Conservation (phyloP, 2,329 filamentous ascomycete species). For the Ophiocordyceps camponoti-saundersi region DNA sequence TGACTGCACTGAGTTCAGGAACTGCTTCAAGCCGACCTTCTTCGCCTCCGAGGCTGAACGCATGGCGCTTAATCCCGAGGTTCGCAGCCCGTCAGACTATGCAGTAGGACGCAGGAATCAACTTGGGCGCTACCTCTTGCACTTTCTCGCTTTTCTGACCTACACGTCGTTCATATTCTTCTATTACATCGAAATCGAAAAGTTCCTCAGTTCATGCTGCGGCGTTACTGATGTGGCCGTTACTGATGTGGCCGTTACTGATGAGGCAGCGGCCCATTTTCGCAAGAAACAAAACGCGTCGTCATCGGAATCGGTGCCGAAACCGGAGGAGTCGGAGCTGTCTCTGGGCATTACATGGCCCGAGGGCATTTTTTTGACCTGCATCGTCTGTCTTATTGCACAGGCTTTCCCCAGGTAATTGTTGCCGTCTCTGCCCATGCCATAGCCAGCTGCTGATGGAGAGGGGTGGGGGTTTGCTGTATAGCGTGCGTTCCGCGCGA, state of each 20-base stretch:
- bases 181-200: slow-evolving; percentile 1
- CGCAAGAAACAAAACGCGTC: no score
- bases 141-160: slow-evolving; percentile 3
- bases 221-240: no score
- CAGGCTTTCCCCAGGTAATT: slow-evolving; percentile 8
- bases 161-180: slow-evolving; percentile 3
- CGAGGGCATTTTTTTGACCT: slow-evolving; percentile 2
- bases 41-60: slow-evolving; percentile 7
- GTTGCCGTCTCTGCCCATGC: not conserved
- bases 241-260: no score
- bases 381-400: slow-evolving; percentile 5
- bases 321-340: no score
- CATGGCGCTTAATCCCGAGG: slow-evolving; percentile 6
- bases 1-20: not conserved
- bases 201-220: no score
- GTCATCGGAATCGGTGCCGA: no score
- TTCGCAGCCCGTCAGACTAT: slow-evolving; percentile 6
- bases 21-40: not conserved
- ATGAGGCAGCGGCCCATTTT: no score
- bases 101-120: not conserved
- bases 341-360: slow-evolving; percentile 3
- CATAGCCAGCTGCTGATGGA: not conserved
- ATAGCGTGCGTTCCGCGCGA: slow-evolving; percentile 6
- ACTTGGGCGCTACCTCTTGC: not conserved
- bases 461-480: no score